phyloP scores from a whole-genome alignment of 768 basidiomycete species.

The Galerina sulciceps region DNA sequence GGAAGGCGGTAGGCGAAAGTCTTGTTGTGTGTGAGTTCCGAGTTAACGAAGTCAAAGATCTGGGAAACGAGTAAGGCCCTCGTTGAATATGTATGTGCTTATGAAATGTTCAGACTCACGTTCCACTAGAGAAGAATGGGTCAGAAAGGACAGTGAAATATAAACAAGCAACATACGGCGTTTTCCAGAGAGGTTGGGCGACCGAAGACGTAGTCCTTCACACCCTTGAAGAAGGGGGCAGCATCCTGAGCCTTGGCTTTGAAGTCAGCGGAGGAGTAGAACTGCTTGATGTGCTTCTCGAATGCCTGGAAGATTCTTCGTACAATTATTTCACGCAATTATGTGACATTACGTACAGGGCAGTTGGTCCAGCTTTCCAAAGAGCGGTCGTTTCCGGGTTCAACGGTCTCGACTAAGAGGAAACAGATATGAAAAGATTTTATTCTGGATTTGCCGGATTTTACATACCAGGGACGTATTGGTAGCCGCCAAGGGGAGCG shows the following conservation, averaged over 20 bases:
- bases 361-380: constrained; percentile 79
- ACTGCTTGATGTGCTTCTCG: constrained; percentile 60
- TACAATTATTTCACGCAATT: background rate
- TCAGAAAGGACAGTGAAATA: background rate
- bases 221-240: constrained; percentile 63
- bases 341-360: constrained; percentile 37
- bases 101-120: constrained; percentile 44
- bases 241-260: constrained; percentile 61
- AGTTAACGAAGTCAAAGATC: constrained; percentile 81
- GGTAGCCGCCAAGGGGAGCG: constrained; percentile 82
- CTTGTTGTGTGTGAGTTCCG: constrained; percentile 80
- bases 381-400: constrained; percentile 81
- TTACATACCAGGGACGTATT: constrained; percentile 76
- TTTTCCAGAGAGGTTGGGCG: constrained; percentile 70
- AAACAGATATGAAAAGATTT: background rate
- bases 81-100: background rate
- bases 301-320: constrained; percentile 51
- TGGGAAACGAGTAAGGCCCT: constrained; percentile 28
- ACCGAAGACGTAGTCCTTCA: constrained; percentile 76
- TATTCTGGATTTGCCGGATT: background rate
- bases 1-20: constrained; percentile 80
- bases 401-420: constrained; percentile 76
- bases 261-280: constrained; percentile 70
- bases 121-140: constrained; percentile 63
- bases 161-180: constrained; percentile 47